Evolutionary conservation across 495 filamentous ascomycete genomes (phyloP).

Genomic region (Chaetomium tenue): DNA sequence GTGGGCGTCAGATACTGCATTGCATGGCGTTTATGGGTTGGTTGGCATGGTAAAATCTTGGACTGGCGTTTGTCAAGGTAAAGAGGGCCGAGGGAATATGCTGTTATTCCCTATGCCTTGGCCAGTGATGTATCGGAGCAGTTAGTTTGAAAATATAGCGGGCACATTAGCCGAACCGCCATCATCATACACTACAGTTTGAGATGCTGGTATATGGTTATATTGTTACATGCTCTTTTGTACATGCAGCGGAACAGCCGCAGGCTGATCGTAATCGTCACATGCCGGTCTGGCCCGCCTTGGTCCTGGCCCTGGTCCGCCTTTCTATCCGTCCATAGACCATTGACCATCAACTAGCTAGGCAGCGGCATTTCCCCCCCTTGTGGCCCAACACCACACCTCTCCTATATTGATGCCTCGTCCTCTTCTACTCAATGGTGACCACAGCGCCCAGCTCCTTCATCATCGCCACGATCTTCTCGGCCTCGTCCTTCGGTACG

Average conservation of each 20-base stretch:
- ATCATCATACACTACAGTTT: neutral
- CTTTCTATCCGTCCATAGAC: slow-evolving; percentile 9
- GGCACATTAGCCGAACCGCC: neutral
- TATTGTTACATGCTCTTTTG: slow-evolving; percentile 40
- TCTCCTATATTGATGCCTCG: neutral
- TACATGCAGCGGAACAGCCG: slow-evolving; percentile 32
- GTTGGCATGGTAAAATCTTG: neutral
- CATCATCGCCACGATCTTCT: slow-evolving; percentile 94
- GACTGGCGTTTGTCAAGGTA: neutral
- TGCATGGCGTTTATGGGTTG: slow-evolving; percentile 4
- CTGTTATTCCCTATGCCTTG: neutral
- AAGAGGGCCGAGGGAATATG: neutral
- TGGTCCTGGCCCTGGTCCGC: slow-evolving; percentile 8
- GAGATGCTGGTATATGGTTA: slow-evolving; percentile 21
- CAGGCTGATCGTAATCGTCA: slow-evolving; percentile 26
- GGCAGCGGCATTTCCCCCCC: neutral
- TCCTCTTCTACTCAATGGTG: slow-evolving; percentile 69
- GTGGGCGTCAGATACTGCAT: slow-evolving; percentile 6
- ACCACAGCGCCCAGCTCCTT: slow-evolving; percentile 89
- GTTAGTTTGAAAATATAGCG: neutral
- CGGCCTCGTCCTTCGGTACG: slow-evolving; percentile 95
- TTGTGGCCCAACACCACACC: neutral
- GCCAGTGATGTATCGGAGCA: neutral
- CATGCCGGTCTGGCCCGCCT: slow-evolving; percentile 24
- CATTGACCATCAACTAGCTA: slow-evolving; percentile 15